phyloP scores from a whole-genome alignment of 768 basidiomycete genomes.

The Hericium alpestre region DNA sequence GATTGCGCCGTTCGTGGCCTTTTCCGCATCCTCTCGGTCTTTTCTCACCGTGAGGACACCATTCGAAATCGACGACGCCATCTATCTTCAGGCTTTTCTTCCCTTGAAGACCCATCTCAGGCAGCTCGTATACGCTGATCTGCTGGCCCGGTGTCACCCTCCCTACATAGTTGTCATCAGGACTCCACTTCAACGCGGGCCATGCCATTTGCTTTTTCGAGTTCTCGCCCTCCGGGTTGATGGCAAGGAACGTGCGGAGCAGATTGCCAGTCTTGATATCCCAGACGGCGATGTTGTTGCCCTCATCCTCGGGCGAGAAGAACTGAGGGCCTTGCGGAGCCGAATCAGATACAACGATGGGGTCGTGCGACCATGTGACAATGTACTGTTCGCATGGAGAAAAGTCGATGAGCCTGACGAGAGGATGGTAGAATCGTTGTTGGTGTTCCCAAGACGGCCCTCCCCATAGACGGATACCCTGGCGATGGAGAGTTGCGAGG shows the following conservation, averaged over 20 bases:
- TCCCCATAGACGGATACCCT: conserved; percentile 94
- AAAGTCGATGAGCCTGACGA: conserved; percentile 93
- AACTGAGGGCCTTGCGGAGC: conserved; percentile 73
- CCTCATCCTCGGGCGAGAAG: conserved; percentile 91
- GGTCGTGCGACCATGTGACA: conserved; percentile 94
- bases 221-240: conserved; percentile 47
- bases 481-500: conserved; percentile 85
- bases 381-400: conserved; percentile 94
- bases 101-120: conserved; percentile 85
- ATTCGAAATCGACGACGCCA: conserved; percentile 95
- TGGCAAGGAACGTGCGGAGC: conserved; percentile 80
- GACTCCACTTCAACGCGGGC: conserved; percentile 95
- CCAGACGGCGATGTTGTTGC: conserved; percentile 97
- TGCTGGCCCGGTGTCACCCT: conserved; percentile 82
- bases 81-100: conserved; percentile 98
- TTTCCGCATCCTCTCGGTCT: conserved; percentile 58
- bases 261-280: conserved; percentile 89
- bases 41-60: conserved; percentile 91
- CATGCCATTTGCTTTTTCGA: conserved; percentile 81
- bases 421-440: conserved; percentile 88
- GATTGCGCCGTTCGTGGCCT: conserved; percentile 11
- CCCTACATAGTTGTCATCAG: conserved; percentile 91
- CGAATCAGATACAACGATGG: conserved; percentile 77
- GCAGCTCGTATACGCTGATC: conserved; percentile 94
- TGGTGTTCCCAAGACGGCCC: conserved; percentile 83